These are phyloP conservation scores for Chiua sp. DNA, from an alignment of 1,284 basidiomycete genomes.

Conservation along the genomic window DNA sequence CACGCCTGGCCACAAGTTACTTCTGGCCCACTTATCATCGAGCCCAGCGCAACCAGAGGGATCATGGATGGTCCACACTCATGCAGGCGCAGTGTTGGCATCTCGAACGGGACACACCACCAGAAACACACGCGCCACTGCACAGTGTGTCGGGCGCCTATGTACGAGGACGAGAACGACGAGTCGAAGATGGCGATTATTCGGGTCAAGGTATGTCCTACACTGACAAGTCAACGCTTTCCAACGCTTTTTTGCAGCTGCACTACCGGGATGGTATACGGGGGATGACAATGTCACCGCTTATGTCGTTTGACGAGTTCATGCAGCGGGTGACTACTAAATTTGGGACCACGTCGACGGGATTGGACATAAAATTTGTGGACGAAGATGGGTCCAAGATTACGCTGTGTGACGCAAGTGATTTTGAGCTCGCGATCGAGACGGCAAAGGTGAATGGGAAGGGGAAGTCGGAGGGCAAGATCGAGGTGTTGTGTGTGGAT, in stretches of 20 bases:
- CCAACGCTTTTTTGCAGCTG: constrained; percentile 52
- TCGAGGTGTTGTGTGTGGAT: constrained; percentile 82
- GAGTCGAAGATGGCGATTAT: constrained; percentile 79
- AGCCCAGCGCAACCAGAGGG: too few relatives aligned
- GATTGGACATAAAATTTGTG: constrained; percentile 74
- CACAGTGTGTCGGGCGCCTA: constrained; percentile 47
- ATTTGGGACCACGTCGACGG: constrained; percentile 61
- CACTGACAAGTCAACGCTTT: not conserved
- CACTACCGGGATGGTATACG: constrained; percentile 82
- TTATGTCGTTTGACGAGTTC: constrained; percentile 73
- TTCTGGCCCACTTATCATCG: too few relatives aligned
- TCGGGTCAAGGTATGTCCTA: constrained; percentile 83
- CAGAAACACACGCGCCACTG: constrained; percentile 53
- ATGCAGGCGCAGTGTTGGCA: not conserved
- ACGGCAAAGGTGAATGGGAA: constrained; percentile 79
- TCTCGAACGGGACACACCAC: constrained; percentile 24
- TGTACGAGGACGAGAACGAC: constrained; percentile 74
- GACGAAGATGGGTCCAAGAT: constrained; percentile 89
- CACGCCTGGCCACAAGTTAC: too few relatives aligned
- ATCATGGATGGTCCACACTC: too few relatives aligned
- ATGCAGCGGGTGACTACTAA: constrained; percentile 75
- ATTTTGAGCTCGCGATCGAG: constrained; percentile 88
- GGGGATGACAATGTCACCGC: constrained; percentile 80
- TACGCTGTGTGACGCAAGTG: constrained; percentile 79
- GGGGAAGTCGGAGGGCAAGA: constrained; percentile 78